Evolutionary conservation across 495 filamentous ascomycete genomes (phyloP).

Genomic region (Talaromyces nanjingensis): DNA sequence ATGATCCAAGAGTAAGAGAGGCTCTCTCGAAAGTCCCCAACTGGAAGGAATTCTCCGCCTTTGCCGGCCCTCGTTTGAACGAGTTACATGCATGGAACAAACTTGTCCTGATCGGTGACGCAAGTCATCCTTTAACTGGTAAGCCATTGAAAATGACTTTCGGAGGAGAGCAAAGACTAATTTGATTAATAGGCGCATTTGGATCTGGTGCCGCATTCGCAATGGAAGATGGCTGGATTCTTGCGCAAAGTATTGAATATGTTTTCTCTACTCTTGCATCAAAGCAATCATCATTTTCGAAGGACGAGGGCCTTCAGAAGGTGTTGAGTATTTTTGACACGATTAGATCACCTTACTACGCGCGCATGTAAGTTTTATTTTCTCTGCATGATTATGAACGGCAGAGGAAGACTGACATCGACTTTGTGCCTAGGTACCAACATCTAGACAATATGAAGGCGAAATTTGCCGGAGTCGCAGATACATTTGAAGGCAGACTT

Average conservation of each 20-base stretch:
- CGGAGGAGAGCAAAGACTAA: too few species aligned
- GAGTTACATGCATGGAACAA: slow-evolving; percentile 36
- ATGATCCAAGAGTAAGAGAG: slow-evolving; percentile 27
- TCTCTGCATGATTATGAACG: background rate
- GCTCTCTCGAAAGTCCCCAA: slow-evolving; percentile 26
- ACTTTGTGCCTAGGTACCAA: slow-evolving; percentile 23
- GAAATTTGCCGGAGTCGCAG: slow-evolving; percentile 7
- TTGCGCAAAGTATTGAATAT: slow-evolving; percentile 36
- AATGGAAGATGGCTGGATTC: slow-evolving; percentile 43
- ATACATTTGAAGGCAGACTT: slow-evolving; percentile 2
- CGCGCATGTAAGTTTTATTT: background rate
- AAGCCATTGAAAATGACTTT: background rate
- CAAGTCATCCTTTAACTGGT: slow-evolving; percentile 42
- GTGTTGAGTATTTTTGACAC: slow-evolving; percentile 35
- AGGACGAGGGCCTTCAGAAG: slow-evolving; percentile 13
- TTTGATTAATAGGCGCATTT: slow-evolving; percentile 18
- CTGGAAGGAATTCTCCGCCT: slow-evolving; percentile 40
- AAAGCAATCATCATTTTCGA: background rate
- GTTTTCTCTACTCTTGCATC: slow-evolving; percentile 6
- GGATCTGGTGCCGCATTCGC: slow-evolving; percentile 46
- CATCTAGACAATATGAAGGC: slow-evolving; percentile 22
- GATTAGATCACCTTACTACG: slow-evolving; percentile 40
- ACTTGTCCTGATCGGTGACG: slow-evolving; percentile 41
- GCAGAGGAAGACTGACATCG: background rate
- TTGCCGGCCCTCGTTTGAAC: slow-evolving; percentile 30